Conservation (phyloP, 129 eudicot species). For the Smallanthus sonchifolius region DNA sequence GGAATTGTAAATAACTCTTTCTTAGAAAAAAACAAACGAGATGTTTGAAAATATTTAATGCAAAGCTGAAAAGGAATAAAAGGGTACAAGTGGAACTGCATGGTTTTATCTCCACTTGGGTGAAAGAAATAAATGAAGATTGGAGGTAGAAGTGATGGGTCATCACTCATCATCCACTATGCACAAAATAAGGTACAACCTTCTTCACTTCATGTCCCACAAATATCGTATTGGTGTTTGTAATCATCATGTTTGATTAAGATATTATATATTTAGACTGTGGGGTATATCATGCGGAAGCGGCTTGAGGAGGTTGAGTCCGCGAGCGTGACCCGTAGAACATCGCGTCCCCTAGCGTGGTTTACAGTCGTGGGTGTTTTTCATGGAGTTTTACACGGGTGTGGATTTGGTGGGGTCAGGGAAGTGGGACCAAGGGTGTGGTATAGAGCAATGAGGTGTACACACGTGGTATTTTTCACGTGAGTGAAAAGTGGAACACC, state of each 20-base stretch:
- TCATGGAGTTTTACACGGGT: too few relatives aligned
- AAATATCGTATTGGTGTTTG: constrained; percentile 4
- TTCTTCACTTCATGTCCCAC: constrained; percentile 20
- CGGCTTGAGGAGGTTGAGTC: too few relatives aligned
- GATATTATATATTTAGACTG: background rate
- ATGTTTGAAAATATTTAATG: background rate
- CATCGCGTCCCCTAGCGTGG: too few relatives aligned
- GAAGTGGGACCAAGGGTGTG: too few relatives aligned
- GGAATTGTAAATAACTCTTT: too few relatives aligned
- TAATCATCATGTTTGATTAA: constrained; percentile 6
- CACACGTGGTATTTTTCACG: too few relatives aligned
- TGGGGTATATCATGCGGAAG: too few relatives aligned
- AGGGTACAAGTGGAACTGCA: constrained; percentile 17
- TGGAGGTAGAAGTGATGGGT: constrained; percentile 21
- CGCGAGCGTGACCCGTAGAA: too few relatives aligned
- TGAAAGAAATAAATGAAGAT: constrained; percentile 28
- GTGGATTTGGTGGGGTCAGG: too few relatives aligned
- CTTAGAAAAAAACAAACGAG: background rate
- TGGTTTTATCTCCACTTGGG: constrained; percentile 11
- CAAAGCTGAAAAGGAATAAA: constrained; percentile 11
- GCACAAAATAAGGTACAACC: constrained; percentile 22
- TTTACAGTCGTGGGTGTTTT: too few relatives aligned
- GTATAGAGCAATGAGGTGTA: too few relatives aligned
- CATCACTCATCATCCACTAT: constrained; percentile 17
- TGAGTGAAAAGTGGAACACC: too few relatives aligned